Evolutionary conservation across 441 rosid species (phyloP).

Genomic region (Adansonia madagascariensis): DNA sequence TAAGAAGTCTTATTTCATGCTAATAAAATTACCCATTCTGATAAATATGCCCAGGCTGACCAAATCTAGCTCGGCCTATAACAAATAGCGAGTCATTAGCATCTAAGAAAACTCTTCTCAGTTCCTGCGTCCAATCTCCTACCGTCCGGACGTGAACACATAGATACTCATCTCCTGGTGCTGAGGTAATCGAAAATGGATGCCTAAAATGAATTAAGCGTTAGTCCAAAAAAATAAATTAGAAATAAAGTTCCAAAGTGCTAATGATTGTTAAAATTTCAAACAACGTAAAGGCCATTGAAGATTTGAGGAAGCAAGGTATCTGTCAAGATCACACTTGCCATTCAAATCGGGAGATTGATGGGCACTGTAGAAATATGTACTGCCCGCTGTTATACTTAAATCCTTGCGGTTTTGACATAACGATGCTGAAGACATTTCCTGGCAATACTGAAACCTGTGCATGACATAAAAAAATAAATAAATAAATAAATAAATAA

Average conservation of each 20-base stretch:
- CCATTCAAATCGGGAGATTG: slow-evolving; percentile 90
- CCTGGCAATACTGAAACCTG: slow-evolving; percentile 94
- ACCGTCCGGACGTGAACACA: slow-evolving; percentile 87
- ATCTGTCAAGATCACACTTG: slow-evolving; percentile 33
- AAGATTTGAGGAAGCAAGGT: not conserved
- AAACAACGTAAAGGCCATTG: not conserved
- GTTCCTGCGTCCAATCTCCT: slow-evolving; percentile 95
- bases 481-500: too few species aligned
- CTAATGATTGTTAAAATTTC: not conserved
- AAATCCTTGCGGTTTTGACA: slow-evolving; percentile 92
- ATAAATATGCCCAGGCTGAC: slow-evolving; percentile 44
- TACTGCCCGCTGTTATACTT: slow-evolving; percentile 96
- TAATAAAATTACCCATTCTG: slow-evolving; percentile 43
- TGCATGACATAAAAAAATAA: slow-evolving; percentile 25
- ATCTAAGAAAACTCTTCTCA: slow-evolving; percentile 68
- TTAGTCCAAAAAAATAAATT: not conserved
- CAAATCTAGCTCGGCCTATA: slow-evolving; percentile 64
- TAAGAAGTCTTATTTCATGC: not conserved
- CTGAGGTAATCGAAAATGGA: slow-evolving; percentile 96
- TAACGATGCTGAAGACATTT: slow-evolving; percentile 72
- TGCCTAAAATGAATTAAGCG: slow-evolving; percentile 60
- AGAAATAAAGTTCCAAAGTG: not conserved
- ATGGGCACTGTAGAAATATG: slow-evolving; percentile 85
- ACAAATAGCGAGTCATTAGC: slow-evolving; percentile 53
- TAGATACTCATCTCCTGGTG: slow-evolving; percentile 84